Conservation (phyloP, 148 eudicot species). For the Silene conica region DNA sequence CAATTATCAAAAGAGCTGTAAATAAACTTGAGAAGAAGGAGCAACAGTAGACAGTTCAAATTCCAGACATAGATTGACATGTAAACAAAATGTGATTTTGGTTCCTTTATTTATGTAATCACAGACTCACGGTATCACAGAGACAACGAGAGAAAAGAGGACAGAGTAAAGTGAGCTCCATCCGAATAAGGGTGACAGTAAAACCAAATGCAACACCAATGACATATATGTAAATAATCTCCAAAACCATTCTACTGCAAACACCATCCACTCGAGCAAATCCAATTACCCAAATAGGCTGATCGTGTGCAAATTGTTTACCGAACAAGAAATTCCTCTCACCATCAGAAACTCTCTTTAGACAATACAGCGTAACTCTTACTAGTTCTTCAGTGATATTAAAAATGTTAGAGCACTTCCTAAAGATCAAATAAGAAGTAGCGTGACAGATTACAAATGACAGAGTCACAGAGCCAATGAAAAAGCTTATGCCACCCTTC, state of each 20-base stretch:
- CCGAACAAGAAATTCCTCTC: background rate
- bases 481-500: background rate
- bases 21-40: slow-evolving; percentile 1
- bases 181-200: background rate
- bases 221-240: background rate
- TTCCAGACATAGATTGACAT: background rate
- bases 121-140: background rate
- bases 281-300: background rate
- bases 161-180: background rate
- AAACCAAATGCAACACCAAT: background rate
- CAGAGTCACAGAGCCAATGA: no score
- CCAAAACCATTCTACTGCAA: background rate
- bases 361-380: background rate
- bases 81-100: no score
- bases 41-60: background rate
- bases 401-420: background rate
- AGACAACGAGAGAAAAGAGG: background rate
- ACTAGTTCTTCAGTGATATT: background rate
- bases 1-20: background rate
- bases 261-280: background rate
- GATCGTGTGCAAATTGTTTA: background rate
- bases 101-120: no score
- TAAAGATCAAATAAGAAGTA: background rate
- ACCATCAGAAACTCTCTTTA: background rate
- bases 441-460: background rate